These are phyloP conservation scores for Euphorbia pulcherrima DNA, from an alignment of 345 rosid species.

Conservation along the genomic window DNA sequence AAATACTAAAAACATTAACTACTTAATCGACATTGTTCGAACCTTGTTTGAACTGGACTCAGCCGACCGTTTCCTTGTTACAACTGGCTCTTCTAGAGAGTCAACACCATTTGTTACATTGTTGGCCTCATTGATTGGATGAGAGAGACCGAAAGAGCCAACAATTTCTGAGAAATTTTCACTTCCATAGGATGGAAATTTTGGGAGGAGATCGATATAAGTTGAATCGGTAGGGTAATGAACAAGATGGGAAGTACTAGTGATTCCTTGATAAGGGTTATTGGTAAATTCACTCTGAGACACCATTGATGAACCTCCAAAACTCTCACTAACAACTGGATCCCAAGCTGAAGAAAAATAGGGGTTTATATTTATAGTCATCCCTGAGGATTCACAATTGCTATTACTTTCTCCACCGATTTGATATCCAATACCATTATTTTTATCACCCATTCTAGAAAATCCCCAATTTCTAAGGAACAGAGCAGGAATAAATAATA, in stretches of 20 bases:
- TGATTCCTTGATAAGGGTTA: conserved; percentile 54
- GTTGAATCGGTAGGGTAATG: conserved; percentile 59
- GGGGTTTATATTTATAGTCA: conserved; percentile 32
- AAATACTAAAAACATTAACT: neutral
- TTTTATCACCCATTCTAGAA: conserved; percentile 51
- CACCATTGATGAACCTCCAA: conserved; percentile 51
- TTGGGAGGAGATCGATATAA: conserved; percentile 46
- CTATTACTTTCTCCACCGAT: conserved; percentile 40
- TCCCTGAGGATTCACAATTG: conserved; percentile 46
- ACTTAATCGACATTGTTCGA: conserved; percentile 55
- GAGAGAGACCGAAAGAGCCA: conserved; percentile 40
- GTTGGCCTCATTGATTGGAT: conserved; percentile 41
- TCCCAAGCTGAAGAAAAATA: conserved; percentile 83
- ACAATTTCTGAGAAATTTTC: conserved; percentile 60
- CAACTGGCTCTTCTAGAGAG: conserved; percentile 42
- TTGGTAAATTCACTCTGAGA: conserved; percentile 46
- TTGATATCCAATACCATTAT: conserved; percentile 48
- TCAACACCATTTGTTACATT: conserved; percentile 34
- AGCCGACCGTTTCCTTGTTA: conserved; percentile 47
- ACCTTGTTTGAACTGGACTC: conserved; percentile 39
- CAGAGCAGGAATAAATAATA: conserved; percentile 23
- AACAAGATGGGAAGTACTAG: conserved; percentile 39
- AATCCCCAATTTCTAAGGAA: conserved; percentile 29
- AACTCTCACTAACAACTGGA: conserved; percentile 48
- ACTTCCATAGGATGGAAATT: conserved; percentile 52